Base-by-base conservation (phyloP, 1,139 yeast species). In the Kodamaea fungicola region DNA sequence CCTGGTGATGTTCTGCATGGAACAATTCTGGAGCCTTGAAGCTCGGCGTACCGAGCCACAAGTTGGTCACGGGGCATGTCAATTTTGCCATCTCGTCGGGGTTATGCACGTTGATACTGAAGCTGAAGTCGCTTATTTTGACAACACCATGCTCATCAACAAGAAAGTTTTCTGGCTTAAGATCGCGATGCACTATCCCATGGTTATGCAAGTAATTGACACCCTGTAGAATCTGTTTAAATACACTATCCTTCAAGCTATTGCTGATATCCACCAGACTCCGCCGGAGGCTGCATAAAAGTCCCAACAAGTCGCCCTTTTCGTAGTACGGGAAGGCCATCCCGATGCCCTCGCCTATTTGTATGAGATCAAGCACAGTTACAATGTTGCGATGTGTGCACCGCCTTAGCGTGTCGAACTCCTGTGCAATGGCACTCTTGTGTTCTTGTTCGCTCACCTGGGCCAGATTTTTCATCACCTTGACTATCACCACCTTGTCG, bases 11-110 rank as follows among this genome's bases (percentile, higher is more conserved):
- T 16, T 66, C 73, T 31, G 53, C 51, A 10, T 50, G 44, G 44
- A 67, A 71, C 30, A 75, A 49, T 48, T 77, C 82, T 0, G 83
- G 82, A 0, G 82, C 75, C 48, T 75, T 77, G 52, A 75, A 77
- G 12, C 78, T 69, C 27, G 61, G 64, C 2, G 83, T 77, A 1
- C 83, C 83, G 42, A 73, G 59, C 34, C 52, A 57, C 8, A 74
- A 42, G 27, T 56, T 57, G 22, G 53, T 55, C 2, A 60, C 58
- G 25, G 59, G 54, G 0, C 45, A 41, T 10, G 38, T 31, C 19
- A 52, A 41, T 43, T 51, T 45, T n/a, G 51, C 47, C 6, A 41
- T 39, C 8, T 44, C 50, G 4, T 42, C 22, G 6, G 47, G 38
- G 12, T 51, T 46, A 19, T 50, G 43, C 12, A 71, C 44, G 42